Evolutionary conservation across 1,139 yeast species (phyloP), one percentile per base, ranked within the genome.

Genomic region (Candida sanyaensis): DNA sequence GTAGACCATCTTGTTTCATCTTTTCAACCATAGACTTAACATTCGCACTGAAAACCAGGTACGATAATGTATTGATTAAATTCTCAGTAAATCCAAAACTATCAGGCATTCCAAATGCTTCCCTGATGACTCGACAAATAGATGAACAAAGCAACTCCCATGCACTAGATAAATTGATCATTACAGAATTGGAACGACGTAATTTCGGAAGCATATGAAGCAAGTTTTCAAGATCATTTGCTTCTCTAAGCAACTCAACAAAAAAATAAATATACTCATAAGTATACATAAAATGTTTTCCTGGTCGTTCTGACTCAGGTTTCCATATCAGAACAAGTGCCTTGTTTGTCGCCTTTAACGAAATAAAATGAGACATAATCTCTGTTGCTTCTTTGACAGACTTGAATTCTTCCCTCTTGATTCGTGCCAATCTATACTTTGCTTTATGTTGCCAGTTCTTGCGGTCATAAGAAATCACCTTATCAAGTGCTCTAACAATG

Each of bases 381-480:
- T 78, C 79, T 45, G 77, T 71, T 0, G 97, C 96, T 1, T 68
- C 74, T 1, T 67, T 66, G 6, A 69, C 58, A 47, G 88, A 83
- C 1, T 71, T 63, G 37, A 81, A 75, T 9, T 82, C 85, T 2
- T 83, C 81, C 47, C 71, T 78, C 17, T 75, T 68, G 8, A 91
- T 81, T 46, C 69, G 73, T 0, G 98, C 89, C n/a, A 88, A 69
- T 50, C 92, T 73, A 60, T 79, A 91, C 3, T 82, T 76, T 1
- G 97, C 96, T 46, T 88, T 80, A 60, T 93, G 99, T 46, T 91
- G 96, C 97, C 97, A 91, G 48, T 84, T 89, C 62, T 84, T 88
- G 64, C 87, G 91, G 62, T 93, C 98, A 23, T 79, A 70, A 0
- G 71, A 52, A 23, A 79, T 67, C 6, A 91, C 61, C 40, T 61